Percentiles rank a stretch among this genome's conserved stretches.
phyloP scores from a whole-genome alignment of 106 monocot genomes.

The Acorus gramineus region DNA sequence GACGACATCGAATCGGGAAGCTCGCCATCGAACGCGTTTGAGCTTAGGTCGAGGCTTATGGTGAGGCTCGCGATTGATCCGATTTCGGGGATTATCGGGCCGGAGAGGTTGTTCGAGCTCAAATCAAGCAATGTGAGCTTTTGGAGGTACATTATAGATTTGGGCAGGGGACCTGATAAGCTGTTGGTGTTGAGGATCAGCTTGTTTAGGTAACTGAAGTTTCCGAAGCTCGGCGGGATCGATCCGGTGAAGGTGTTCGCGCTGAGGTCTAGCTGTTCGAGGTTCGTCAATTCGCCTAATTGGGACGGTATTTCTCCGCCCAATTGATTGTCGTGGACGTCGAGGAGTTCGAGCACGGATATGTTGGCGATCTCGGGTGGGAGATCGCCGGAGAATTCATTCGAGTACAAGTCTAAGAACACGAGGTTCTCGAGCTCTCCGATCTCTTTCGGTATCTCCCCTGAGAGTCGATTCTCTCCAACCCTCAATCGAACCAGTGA shows the following conservation, averaged over 20 bases:
- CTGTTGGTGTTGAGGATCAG: constrained; percentile 54
- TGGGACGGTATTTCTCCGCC: constrained; percentile 52
- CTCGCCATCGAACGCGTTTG: constrained; percentile 36
- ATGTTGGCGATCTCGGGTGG: constrained; percentile 48
- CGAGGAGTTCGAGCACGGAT: constrained; percentile 65
- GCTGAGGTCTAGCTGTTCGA: constrained; percentile 87
- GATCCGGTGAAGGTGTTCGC: constrained; percentile 56
- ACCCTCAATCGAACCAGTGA: constrained; percentile 75
- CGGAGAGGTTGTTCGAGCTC: constrained; percentile 44
- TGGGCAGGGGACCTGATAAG: constrained; percentile 37
- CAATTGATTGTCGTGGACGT: constrained; percentile 60
- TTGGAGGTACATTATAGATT: constrained; percentile 48
- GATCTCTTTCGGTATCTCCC: constrained; percentile 50
- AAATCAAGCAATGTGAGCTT: constrained; percentile 58
- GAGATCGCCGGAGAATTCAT: constrained; percentile 41
- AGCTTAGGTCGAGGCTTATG: constrained; percentile 45
- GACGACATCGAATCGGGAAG: constrained; percentile 41
- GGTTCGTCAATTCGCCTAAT: constrained; percentile 59
- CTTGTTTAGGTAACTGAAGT: constrained; percentile 62
- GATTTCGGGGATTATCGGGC: constrained; percentile 45
- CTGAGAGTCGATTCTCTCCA: constrained; percentile 64
- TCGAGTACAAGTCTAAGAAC: constrained; percentile 59
- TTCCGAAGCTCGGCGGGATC: constrained; percentile 60
- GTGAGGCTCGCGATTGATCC: constrained; percentile 52
- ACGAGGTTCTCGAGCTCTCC: constrained; percentile 60